Evolutionary conservation across 768 basidiomycete genomes (phyloP).

Genomic region (Arthromyces matolae): DNA sequence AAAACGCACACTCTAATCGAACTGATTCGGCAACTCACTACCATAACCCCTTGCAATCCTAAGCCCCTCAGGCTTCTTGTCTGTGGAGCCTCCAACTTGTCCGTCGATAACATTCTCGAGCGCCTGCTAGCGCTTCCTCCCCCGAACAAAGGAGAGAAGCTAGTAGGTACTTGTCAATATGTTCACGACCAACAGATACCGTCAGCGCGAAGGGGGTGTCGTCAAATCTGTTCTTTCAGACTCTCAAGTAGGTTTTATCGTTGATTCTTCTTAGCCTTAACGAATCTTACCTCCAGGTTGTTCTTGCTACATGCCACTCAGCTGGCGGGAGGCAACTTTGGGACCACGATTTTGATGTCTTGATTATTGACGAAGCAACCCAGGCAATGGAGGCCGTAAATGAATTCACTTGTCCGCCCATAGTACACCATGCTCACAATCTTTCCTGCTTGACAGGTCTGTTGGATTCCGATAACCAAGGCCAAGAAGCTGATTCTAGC

Average conservation of each 20-base stretch:
- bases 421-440: constrained; percentile 2
- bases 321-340: constrained; percentile 81
- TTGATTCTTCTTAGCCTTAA: not conserved
- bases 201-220: constrained; percentile 82
- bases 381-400: constrained; percentile 92
- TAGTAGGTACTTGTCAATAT: too few relatives aligned
- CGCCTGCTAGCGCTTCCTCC: constrained; percentile 66
- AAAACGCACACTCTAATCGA: constrained; percentile 97
- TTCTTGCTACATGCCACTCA: constrained; percentile 92
- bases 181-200: constrained; percentile 80
- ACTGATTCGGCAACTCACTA: constrained; percentile 79
- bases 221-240: constrained; percentile 76
- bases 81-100: constrained; percentile 91
- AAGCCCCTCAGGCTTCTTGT: constrained; percentile 68
- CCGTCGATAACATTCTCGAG: constrained; percentile 94
- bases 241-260: constrained; percentile 53
- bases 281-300: constrained; percentile 47
- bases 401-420: not conserved
- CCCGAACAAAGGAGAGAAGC: constrained; percentile 42
- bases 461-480: constrained; percentile 95
- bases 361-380: constrained; percentile 97
- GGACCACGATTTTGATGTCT: constrained; percentile 80
- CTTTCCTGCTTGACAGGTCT: constrained; percentile 49
- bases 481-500: constrained; percentile 86
- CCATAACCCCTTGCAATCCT: constrained; percentile 40